phyloP scores from a whole-genome alignment of 257 asterid genomes.

The Solanum rostratum region DNA sequence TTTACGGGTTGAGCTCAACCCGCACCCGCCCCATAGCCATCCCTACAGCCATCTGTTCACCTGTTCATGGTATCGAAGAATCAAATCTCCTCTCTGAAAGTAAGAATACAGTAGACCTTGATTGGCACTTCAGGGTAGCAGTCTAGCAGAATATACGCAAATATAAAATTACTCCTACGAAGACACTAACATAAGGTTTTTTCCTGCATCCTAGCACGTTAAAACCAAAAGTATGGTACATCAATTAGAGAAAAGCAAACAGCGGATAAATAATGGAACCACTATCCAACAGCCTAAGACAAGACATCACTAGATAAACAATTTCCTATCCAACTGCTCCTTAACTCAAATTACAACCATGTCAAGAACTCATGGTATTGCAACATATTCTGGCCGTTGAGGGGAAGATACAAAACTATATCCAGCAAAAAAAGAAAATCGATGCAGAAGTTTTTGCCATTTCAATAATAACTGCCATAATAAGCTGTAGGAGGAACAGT shows the following conservation, averaged over 20 bases:
- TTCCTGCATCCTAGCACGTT: neutral
- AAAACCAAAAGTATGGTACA: neutral
- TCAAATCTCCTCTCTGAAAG: neutral
- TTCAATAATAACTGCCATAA: constrained; percentile 59
- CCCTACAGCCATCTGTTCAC: too few relatives aligned
- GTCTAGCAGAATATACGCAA: too few relatives aligned
- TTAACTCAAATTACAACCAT: constrained; percentile 9
- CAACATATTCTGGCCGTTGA: neutral
- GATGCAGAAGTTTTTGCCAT: constrained; percentile 2
- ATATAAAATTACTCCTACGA: neutral
- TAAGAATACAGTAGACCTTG: neutral
- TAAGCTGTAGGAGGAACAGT: constrained; percentile 48
- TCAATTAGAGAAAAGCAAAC: neutral
- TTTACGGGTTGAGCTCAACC: too few relatives aligned
- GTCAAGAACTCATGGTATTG: constrained; percentile 4
- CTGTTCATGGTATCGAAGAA: neutral
- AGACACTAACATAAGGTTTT: neutral
- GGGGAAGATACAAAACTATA: constrained; percentile 8
- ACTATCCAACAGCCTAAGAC: neutral
- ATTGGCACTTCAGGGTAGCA: neutral
- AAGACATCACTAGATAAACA: neutral
- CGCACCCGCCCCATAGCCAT: too few relatives aligned
- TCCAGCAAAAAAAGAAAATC: constrained; percentile 27
- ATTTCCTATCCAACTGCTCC: neutral
- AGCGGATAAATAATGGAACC: neutral